Conservation (phyloP, 441 rosid genomes). For the Erysimum cheiri region DNA sequence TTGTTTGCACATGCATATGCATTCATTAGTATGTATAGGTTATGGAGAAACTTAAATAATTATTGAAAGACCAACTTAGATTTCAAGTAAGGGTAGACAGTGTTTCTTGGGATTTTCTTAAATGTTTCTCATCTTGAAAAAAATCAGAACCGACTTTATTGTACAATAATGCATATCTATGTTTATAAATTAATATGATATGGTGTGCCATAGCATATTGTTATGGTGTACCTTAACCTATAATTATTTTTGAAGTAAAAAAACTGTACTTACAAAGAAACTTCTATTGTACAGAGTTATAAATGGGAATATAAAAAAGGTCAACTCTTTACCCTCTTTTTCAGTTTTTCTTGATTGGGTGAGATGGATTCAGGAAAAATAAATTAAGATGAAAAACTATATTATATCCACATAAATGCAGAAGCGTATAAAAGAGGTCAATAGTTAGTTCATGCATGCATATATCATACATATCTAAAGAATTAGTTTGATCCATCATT, state of each 20-base stretch:
- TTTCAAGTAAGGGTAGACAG: slow-evolving; percentile 43
- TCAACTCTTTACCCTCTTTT: slow-evolving; percentile 33
- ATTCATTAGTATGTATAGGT: slow-evolving; percentile 30
- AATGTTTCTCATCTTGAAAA: slow-evolving; percentile 36
- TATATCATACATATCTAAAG: slow-evolving; percentile 2
- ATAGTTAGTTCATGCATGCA: slow-evolving; percentile 39
- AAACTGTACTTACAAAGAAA: not conserved
- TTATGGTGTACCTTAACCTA: slow-evolving; percentile 36
- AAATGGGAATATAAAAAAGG: slow-evolving; percentile 14
- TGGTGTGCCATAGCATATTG: slow-evolving; percentile 35
- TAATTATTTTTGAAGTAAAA: not conserved
- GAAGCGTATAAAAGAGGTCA: slow-evolving; percentile 13
- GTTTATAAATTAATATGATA: slow-evolving; percentile 15
- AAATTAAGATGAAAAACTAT: not conserved
- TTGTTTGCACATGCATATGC: slow-evolving; percentile 35
- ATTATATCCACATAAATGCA: slow-evolving; percentile 31
- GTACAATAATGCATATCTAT: not conserved
- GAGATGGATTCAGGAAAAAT: slow-evolving; percentile 1
- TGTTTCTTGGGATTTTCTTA: slow-evolving; percentile 42
- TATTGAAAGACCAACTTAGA: slow-evolving; percentile 36
- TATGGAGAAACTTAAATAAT: slow-evolving; percentile 18
- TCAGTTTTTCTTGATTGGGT: slow-evolving; percentile 34
- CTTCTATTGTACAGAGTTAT: not conserved
- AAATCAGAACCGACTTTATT: slow-evolving; percentile 37
- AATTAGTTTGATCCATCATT: slow-evolving; percentile 37